Conservation (phyloP, 2,329 filamentous ascomycete genomes). For the Neonectria magnoliae region DNA sequence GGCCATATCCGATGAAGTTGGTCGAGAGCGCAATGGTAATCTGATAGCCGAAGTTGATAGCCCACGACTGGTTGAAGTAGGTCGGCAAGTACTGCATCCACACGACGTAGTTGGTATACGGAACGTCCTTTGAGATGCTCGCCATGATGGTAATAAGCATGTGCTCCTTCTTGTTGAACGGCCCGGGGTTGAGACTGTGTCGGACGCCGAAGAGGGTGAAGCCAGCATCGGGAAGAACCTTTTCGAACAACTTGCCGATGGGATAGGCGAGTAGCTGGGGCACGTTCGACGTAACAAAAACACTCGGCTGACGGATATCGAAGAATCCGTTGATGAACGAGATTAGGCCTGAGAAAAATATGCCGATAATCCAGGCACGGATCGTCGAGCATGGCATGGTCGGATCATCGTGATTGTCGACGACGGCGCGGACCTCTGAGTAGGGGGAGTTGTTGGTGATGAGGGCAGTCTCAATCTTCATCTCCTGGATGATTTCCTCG, state of each 20-base stretch:
- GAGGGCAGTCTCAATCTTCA: conserved; percentile 63
- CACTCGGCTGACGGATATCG: conserved; percentile 64
- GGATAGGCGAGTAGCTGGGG: conserved; percentile 68
- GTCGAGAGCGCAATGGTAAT: conserved; percentile 60
- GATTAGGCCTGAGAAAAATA: conserved; percentile 58
- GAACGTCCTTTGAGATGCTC: conserved; percentile 61
- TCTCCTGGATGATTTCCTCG: conserved; percentile 55
- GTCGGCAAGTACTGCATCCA: conserved; percentile 59
- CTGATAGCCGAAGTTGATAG: conserved; percentile 59
- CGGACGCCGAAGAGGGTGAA: conserved; percentile 57
- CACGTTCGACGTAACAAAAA: conserved; percentile 62
- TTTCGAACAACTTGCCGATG: conserved; percentile 61
- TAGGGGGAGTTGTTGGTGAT: conserved; percentile 66
- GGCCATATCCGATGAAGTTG: conserved; percentile 65
- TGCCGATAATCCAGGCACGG: conserved; percentile 63
- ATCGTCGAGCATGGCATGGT: conserved; percentile 63
- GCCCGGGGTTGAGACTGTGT: conserved; percentile 64
- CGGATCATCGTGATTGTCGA: conserved; percentile 63
- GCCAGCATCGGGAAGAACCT: conserved; percentile 59
- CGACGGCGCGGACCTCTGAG: conserved; percentile 63
- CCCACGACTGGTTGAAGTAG: conserved; percentile 63
- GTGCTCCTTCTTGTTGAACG: conserved; percentile 69
- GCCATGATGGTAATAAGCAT: conserved; percentile 70
- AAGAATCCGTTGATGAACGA: conserved; percentile 67
- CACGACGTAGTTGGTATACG: conserved; percentile 61